Conservation (phyloP, 306 rosid species). For the Corylus americana region DNA sequence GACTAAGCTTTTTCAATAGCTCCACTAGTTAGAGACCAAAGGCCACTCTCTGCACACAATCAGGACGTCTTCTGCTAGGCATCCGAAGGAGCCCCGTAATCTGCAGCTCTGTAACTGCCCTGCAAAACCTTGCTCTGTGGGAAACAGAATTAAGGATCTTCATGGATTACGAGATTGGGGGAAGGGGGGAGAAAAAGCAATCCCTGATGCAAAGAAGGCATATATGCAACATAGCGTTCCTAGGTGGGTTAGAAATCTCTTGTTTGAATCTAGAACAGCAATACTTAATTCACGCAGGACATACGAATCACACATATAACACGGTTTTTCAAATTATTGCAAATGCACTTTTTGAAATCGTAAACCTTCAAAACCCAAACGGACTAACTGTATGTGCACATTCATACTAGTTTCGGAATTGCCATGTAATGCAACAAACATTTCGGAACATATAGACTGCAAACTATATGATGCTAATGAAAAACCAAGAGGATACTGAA, state of each 20-base stretch:
- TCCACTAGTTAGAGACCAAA: constrained; percentile 60
- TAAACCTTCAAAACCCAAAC: too few species aligned
- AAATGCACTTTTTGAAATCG: too few species aligned
- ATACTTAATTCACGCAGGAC: neutral
- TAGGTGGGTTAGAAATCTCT: neutral
- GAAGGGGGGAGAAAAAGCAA: neutral
- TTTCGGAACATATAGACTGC: neutral
- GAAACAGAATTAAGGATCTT: constrained; percentile 53
- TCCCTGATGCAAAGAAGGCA: neutral
- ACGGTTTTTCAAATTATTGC: neutral
- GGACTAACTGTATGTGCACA: neutral
- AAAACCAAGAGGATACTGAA: constrained; percentile 81
- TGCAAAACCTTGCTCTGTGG: constrained; percentile 87
- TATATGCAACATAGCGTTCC: neutral
- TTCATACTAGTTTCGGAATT: neutral
- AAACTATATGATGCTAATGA: neutral
- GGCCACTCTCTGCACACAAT: constrained; percentile 82
- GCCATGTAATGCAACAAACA: neutral
- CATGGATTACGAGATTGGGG: neutral
- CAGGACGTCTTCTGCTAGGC: constrained; percentile 89
- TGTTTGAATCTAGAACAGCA: constrained; percentile 1
- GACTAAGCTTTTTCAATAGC: neutral
- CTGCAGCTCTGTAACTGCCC: constrained; percentile 80
- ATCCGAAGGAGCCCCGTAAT: constrained; percentile 81
- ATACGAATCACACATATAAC: neutral